Evolutionary conservation across 305 asterid genomes (phyloP), one percentile per base, ranked within the genome.

Genomic region (Fraxinus xanthoxyloides): DNA sequence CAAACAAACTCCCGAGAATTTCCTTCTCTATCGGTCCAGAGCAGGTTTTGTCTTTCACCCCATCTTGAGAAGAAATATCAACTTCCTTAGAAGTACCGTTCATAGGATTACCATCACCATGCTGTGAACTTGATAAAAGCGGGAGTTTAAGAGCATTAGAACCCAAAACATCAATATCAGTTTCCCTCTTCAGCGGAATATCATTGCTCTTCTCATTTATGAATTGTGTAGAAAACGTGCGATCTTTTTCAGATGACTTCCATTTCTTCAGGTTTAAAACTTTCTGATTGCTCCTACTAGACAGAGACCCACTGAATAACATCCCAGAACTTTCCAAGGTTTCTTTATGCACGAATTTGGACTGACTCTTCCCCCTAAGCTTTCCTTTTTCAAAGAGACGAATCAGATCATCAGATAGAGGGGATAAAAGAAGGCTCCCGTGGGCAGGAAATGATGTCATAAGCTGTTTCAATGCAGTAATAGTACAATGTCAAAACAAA

Each of bases 111-210:
- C 72, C 63, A 80, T 76, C 51, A 30, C 79, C 65, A 85, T 86
- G 72, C 67, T 82, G 86, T 72, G 93, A 86, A 82, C 87, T 83
- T 12, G 90, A 89, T 48, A 93, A 40, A 87, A 95, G 97, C 24
- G 98, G 99, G 79, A 95, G 97, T 85, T 89, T 92, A 84, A 91
- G 77, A 83, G 97, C 92, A 89, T 88, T 90, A 40, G 97, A 90
- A 17, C 90, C 91, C 43, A 83, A 83, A 82, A 67, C 31, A 80
- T 93, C 93, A 59, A 79, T 28, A 79, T 89, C 90, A 24, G 85
- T 72, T 77, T 87, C 91, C 87, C 87, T 90, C 84, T 88, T 93
- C 56, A 65, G 48, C 79, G 81, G 86, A 48, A 23, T 36, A 32
- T 72, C 85, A 59, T 82, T 72, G 76, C 51, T 77, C 75, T 82